Conservation (phyloP, 2,329 filamentous ascomycete species). For the Alternaria metachromatica region DNA sequence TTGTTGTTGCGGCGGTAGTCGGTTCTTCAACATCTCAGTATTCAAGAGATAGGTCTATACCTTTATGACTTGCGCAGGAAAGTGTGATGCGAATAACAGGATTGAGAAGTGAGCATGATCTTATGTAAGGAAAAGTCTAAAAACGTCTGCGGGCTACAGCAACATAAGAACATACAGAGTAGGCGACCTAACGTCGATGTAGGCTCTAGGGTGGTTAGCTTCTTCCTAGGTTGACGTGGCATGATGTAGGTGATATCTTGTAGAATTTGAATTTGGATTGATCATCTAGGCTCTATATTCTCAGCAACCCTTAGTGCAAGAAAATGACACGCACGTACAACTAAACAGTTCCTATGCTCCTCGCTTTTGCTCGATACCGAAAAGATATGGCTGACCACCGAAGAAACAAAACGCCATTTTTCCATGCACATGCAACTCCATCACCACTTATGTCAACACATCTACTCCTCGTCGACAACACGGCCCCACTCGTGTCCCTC, state of each 20-base stretch:
- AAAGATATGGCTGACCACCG: background rate
- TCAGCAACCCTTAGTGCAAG: background rate
- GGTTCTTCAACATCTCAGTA: background rate
- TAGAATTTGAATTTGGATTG: background rate
- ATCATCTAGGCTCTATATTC: background rate
- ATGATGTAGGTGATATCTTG: background rate
- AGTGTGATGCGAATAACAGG: background rate
- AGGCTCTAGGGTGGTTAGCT: too few relatives aligned
- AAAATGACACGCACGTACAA: background rate
- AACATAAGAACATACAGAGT: too few relatives aligned
- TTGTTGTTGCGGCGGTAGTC: background rate
- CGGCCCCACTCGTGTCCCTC: slow-evolving; percentile 57
- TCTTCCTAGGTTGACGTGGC: too few relatives aligned
- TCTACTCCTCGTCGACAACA: slow-evolving; percentile 50
- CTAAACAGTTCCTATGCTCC: background rate
- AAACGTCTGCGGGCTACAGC: too few relatives aligned
- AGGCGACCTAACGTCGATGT: too few relatives aligned
- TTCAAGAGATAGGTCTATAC: background rate
- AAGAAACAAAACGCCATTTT: background rate
- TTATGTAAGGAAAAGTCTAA: too few relatives aligned
- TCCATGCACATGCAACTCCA: background rate
- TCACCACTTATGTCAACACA: background rate
- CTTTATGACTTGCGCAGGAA: background rate
- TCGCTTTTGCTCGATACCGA: background rate
- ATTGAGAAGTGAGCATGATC: background rate